A percentile compares a stretch with the other conserved stretches of the same genome.
phyloP scores from a whole-genome alignment of 768 basidiomycete genomes.

The Mycena rebaudengoi region DNA sequence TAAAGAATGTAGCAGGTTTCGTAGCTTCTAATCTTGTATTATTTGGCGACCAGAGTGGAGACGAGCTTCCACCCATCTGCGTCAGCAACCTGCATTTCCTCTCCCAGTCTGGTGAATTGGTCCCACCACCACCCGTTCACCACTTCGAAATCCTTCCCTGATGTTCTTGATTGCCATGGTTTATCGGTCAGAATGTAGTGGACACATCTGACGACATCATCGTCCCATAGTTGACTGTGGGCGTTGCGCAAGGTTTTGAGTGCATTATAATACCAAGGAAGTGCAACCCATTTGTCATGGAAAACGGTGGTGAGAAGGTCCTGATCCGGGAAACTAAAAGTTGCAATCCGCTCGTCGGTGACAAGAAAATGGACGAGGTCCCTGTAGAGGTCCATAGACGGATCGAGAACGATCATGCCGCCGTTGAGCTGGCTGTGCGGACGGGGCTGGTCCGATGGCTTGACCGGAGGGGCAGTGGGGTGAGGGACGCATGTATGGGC shows the following conservation, averaged over 20 bases:
- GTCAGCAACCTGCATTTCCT: conserved; percentile 54
- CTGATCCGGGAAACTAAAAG: conserved; percentile 85
- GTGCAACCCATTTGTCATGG: conserved; percentile 76
- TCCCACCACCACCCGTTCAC: conserved; percentile 87
- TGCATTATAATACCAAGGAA: conserved; percentile 92
- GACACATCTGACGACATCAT: conserved; percentile 84
- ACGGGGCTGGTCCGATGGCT: conserved; percentile 58
- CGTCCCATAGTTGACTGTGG: conserved; percentile 83
- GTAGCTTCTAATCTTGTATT: conserved; percentile 5
- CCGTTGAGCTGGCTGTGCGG: conserved; percentile 90
- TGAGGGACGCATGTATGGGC: conserved; percentile 70
- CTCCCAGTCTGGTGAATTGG: conserved; percentile 56
- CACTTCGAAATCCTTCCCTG: conserved; percentile 59
- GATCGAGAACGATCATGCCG: conserved; percentile 86
- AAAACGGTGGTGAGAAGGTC: conserved; percentile 88
- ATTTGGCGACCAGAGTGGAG: conserved; percentile 53
- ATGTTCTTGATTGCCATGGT: conserved; percentile 74
- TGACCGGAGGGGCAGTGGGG: conserved; percentile 51
- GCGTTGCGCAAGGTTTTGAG: conserved; percentile 83
- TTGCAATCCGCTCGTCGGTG: conserved; percentile 47
- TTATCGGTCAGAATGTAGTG: conserved; percentile 91
- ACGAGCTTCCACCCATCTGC: conserved; percentile 60
- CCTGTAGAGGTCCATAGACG: conserved; percentile 65
- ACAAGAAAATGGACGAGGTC: conserved; percentile 65
- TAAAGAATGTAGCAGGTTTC: conserved; percentile 14